Evolutionary conservation across 805 yeast species (phyloP).

Genomic region (Nakazawaea wickerhamii): DNA sequence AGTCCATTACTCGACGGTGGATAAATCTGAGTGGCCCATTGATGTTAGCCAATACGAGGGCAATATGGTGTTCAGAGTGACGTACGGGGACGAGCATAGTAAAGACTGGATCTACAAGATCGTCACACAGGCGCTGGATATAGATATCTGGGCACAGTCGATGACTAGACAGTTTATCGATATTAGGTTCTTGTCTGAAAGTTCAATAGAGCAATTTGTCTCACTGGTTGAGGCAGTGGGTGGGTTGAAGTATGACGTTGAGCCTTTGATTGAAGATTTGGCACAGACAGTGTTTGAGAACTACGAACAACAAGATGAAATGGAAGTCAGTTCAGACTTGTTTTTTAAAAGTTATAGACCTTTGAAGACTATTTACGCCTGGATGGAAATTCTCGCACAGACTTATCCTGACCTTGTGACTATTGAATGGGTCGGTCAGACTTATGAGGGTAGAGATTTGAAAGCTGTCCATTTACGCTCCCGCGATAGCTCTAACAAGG

Average conservation of each 20-base stretch:
- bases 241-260: constrained; percentile 22
- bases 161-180: constrained; percentile 40
- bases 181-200: constrained; percentile 25
- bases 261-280: constrained; percentile 50
- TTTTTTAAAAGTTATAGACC: constrained; percentile 72
- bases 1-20: constrained; percentile 28
- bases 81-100: constrained; percentile 21
- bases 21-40: constrained; percentile 30
- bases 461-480: constrained; percentile 62
- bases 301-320: constrained; percentile 21
- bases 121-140: constrained; percentile 15
- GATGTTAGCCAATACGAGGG: constrained; percentile 35
- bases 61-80: constrained; percentile 41
- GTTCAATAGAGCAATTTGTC: constrained; percentile 21
- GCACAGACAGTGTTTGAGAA: constrained; percentile 53
- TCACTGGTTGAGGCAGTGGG: constrained; percentile 4
- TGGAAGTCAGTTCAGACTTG: constrained; percentile 30
- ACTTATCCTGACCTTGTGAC: constrained; percentile 61
- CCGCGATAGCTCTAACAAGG: constrained; percentile 28
- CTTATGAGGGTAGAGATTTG: constrained; percentile 69
- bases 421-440: constrained; percentile 65
- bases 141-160: constrained; percentile 48
- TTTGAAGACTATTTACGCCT: constrained; percentile 59
- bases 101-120: constrained; percentile 16
- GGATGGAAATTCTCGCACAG: constrained; percentile 58